These are phyloP conservation scores for Leccinum fibrillosum DNA, from an alignment of 768 basidiomycete species.

Conservation along the genomic window DNA sequence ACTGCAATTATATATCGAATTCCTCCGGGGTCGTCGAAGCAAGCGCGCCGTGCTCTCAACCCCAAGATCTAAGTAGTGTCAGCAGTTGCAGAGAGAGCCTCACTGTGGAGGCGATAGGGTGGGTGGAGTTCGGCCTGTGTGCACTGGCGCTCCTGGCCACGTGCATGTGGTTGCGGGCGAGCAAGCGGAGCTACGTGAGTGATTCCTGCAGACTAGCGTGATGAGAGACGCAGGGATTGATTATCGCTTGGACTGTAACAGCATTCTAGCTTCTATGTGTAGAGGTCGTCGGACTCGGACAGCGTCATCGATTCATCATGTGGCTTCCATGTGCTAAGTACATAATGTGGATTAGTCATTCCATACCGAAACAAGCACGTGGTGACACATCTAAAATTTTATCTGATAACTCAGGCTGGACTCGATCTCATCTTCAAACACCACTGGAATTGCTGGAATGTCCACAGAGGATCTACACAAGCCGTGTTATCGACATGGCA, in stretches of 20 bases:
- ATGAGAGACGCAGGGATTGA: conserved; percentile 24
- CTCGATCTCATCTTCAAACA: not conserved
- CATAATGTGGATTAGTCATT: conserved; percentile 21
- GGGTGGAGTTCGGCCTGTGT: conserved; percentile 71
- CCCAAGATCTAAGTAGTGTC: conserved; percentile 20
- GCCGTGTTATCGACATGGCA: not conserved
- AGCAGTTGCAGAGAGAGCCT: conserved; percentile 66
- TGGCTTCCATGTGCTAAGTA: not conserved
- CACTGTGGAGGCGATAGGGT: conserved; percentile 71
- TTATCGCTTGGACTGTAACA: conserved; percentile 18
- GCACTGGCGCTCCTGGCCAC: conserved; percentile 53
- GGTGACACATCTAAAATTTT: conserved; percentile 7
- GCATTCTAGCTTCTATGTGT: conserved; percentile 35
- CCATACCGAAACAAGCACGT: not conserved
- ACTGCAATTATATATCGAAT: conserved; percentile 50
- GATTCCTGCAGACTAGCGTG: conserved; percentile 43
- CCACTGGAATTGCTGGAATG: not conserved
- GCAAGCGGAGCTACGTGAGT: conserved; percentile 38
- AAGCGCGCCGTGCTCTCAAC: conserved; percentile 23
- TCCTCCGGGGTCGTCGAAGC: conserved; percentile 25
- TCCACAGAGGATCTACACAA: not conserved
- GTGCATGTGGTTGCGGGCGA: conserved; percentile 46
- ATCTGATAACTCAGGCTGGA: conserved; percentile 21
- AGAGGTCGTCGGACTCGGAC: not conserved
- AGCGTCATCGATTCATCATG: not conserved